Evolutionary conservation across 441 rosid genomes (phyloP).

Genomic region (Dalechampia spathulata): DNA sequence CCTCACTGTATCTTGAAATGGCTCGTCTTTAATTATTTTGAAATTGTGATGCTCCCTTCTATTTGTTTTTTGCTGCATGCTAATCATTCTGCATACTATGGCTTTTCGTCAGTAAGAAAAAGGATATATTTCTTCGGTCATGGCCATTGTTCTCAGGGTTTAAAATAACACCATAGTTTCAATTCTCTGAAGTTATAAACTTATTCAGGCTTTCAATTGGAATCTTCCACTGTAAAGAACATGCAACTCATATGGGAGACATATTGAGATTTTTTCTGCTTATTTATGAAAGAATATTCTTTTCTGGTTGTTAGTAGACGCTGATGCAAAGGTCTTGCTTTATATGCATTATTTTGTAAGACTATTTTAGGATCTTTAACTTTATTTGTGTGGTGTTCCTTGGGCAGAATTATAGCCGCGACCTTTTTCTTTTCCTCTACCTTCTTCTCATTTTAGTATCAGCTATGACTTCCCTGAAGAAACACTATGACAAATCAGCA

Average conservation of each 20-base stretch:
- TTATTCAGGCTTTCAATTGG: neutral
- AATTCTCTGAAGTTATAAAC: neutral
- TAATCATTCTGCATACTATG: neutral
- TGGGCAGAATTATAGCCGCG: conserved; percentile 83
- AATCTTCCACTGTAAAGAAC: neutral
- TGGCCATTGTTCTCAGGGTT: neutral
- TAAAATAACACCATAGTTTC: neutral
- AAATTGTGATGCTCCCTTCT: neutral
- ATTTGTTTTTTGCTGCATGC: neutral
- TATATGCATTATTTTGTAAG: neutral
- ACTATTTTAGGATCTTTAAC: neutral
- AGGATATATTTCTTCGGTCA: neutral
- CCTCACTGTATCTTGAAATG: neutral
- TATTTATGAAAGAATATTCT: neutral
- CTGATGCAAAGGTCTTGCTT: neutral
- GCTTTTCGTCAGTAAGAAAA: neutral
- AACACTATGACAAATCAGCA: conserved; percentile 72
- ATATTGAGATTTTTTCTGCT: too few species aligned
- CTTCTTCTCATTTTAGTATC: conserved; percentile 84
- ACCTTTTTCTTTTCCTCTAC: conserved; percentile 91
- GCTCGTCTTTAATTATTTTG: neutral
- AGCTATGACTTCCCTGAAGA: conserved; percentile 84
- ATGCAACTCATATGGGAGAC: neutral
- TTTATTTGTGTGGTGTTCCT: conserved; percentile 14
- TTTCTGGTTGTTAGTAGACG: neutral